Percentiles rank a stretch among this genome's conserved stretches.
Evolutionary conservation across 495 filamentous ascomycete genomes (phyloP).

Genomic region (Aspergillus mulundensis): DNA sequence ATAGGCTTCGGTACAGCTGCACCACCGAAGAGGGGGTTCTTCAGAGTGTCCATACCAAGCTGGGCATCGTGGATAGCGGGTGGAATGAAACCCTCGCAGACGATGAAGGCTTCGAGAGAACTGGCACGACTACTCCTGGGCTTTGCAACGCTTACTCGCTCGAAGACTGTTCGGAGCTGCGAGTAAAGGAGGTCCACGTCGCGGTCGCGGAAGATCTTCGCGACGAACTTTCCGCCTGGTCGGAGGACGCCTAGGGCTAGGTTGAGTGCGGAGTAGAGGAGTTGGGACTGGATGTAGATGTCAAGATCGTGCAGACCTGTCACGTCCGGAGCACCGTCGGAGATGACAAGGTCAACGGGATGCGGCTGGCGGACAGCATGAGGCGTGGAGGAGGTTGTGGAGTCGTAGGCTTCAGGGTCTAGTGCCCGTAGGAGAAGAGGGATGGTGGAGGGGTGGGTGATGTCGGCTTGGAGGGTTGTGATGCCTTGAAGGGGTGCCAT

Average conservation of each 20-base stretch:
- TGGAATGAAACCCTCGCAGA: slow-evolving; percentile 81
- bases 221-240: slow-evolving; percentile 92
- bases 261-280: slow-evolving; percentile 90
- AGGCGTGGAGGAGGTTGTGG: slow-evolving; percentile 39
- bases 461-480: slow-evolving; percentile 85
- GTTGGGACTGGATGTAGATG: slow-evolving; percentile 94
- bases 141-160: slow-evolving; percentile 84
- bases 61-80: slow-evolving; percentile 31
- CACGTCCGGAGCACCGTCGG: slow-evolving; percentile 93
- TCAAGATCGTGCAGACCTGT: slow-evolving; percentile 96
- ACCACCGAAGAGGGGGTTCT: slow-evolving; percentile 44
- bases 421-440: slow-evolving; percentile 81
- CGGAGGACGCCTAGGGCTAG: slow-evolving; percentile 86
- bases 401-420: slow-evolving; percentile 67
- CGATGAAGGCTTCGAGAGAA: slow-evolving; percentile 93
- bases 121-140: slow-evolving; percentile 88
- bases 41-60: slow-evolving; percentile 39
- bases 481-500: slow-evolving; percentile 93
- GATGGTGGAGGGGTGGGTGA: slow-evolving; percentile 93
- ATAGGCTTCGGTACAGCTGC: slow-evolving; percentile 27
- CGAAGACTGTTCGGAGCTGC: slow-evolving; percentile 86
- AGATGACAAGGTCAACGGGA: slow-evolving; percentile 86
- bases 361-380: slow-evolving; percentile 50
- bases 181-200: slow-evolving; percentile 91
- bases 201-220: slow-evolving; percentile 92